Evolutionary conservation across 768 basidiomycete genomes (phyloP).

Genomic region (Mycena haematopus): DNA sequence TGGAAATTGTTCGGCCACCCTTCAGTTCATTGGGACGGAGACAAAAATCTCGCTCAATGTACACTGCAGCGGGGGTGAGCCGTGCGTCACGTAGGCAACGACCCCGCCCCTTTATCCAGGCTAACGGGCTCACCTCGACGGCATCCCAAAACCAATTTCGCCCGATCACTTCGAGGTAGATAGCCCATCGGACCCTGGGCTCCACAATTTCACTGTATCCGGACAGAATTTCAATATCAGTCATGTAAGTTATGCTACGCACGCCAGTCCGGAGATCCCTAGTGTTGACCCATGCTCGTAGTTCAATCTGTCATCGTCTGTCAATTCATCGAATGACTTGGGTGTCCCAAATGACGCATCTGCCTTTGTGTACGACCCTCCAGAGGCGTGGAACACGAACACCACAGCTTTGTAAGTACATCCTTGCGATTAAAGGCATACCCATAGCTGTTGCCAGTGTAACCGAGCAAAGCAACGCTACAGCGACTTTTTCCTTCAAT

Average conservation of each 20-base stretch:
- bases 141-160: not conserved
- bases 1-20: not conserved
- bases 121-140: not conserved
- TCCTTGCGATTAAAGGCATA: not conserved
- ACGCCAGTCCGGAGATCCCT: not conserved
- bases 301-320: not conserved
- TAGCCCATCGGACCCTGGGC: not conserved
- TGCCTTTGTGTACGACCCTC: slow-evolving; percentile 2
- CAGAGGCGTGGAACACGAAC: not conserved
- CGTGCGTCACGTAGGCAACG: not conserved
- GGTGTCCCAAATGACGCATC: not conserved
- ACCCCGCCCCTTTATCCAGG: not conserved
- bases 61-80: not conserved
- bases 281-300: not conserved
- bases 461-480: not conserved
- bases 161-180: not conserved
- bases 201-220: not conserved
- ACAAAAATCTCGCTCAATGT: not conserved
- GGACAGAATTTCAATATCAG: not conserved
- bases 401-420: not conserved
- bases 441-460: not conserved
- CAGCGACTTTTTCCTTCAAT: slow-evolving; percentile 1
- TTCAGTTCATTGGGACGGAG: not conserved
- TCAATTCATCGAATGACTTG: not conserved
- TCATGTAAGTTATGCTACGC: not conserved